phyloP scores from a whole-genome alignment of 176 grass and related monocot genomes.

The Secale cereale region DNA sequence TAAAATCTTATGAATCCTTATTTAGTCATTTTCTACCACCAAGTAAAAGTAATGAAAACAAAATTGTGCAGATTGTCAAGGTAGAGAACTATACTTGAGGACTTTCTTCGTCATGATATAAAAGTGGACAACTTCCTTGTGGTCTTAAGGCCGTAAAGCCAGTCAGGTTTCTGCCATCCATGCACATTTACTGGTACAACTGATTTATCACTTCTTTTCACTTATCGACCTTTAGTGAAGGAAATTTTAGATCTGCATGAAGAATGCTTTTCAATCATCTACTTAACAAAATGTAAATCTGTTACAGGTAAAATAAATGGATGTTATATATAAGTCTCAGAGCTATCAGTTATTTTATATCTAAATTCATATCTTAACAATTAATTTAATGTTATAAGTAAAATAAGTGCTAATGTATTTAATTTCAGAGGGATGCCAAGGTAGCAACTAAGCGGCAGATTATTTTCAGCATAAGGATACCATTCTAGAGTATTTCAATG shows the following conservation, averaged over 20 bases:
- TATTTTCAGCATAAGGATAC: background rate
- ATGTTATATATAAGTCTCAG: background rate
- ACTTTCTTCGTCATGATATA: conserved; percentile 44
- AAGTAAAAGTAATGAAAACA: background rate
- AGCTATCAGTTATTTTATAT: background rate
- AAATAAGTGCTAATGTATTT: background rate
- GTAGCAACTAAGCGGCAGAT: background rate
- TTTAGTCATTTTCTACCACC: background rate
- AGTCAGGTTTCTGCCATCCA: background rate
- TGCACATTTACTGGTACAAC: background rate
- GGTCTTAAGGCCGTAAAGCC: background rate
- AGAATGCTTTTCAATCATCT: background rate
- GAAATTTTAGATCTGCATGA: background rate
- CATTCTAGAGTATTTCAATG: background rate
- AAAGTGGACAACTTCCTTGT: background rate
- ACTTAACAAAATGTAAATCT: background rate
- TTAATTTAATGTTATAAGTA: background rate
- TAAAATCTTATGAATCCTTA: background rate
- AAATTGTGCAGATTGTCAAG: conserved; percentile 45
- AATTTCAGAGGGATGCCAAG: background rate
- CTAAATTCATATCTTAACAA: background rate
- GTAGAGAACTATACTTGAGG: conserved; percentile 62
- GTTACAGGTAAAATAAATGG: background rate
- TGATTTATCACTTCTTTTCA: background rate
- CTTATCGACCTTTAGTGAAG: background rate